A percentile compares a stretch with the other conserved stretches of the same genome.
phyloP scores from a whole-genome alignment of 495 filamentous ascomycete species.

The Pseudoneurospora amorphoporcata region DNA sequence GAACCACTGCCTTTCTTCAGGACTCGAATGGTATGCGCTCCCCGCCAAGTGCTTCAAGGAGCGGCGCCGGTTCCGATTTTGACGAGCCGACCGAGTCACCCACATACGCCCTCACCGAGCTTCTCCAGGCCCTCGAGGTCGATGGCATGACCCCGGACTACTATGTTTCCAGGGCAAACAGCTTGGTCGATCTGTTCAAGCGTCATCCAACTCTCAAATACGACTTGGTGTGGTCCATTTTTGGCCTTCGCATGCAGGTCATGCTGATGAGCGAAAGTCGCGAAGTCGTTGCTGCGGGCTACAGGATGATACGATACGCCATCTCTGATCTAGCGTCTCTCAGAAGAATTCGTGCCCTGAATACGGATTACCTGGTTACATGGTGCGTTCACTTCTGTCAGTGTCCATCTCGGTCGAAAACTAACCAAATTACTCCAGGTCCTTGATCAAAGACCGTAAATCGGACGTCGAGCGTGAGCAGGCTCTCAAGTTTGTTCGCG shows the following conservation, averaged over 20 bases:
- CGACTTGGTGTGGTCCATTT: constrained; percentile 88
- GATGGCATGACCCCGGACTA: constrained; percentile 85
- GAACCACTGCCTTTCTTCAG: constrained; percentile 50
- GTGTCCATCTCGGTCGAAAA: not conserved
- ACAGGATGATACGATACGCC: constrained; percentile 85
- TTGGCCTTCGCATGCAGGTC: constrained; percentile 83
- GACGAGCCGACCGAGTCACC: constrained; percentile 76
- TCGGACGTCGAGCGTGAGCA: constrained; percentile 94
- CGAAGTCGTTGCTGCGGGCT: constrained; percentile 90
- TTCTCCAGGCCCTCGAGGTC: constrained; percentile 75
- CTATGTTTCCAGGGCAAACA: constrained; percentile 88
- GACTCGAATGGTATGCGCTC: constrained; percentile 55
- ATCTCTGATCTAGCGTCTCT: constrained; percentile 87
- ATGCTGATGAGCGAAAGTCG: constrained; percentile 93
- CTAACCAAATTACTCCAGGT: constrained; percentile 30
- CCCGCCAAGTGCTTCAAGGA: constrained; percentile 48
- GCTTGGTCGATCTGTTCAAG: constrained; percentile 84
- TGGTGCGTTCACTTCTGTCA: constrained; percentile 32
- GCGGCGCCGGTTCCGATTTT: constrained; percentile 43
- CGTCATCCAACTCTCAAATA: constrained; percentile 88
- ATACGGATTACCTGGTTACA: constrained; percentile 88
- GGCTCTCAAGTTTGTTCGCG: constrained; percentile 89
- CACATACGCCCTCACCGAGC: constrained; percentile 78
- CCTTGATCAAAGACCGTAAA: constrained; percentile 88
- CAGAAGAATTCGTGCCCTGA: constrained; percentile 72